Base-by-base conservation (phyloP, 164 flowering plant genomes). In the Tetracentron sinense region DNA sequence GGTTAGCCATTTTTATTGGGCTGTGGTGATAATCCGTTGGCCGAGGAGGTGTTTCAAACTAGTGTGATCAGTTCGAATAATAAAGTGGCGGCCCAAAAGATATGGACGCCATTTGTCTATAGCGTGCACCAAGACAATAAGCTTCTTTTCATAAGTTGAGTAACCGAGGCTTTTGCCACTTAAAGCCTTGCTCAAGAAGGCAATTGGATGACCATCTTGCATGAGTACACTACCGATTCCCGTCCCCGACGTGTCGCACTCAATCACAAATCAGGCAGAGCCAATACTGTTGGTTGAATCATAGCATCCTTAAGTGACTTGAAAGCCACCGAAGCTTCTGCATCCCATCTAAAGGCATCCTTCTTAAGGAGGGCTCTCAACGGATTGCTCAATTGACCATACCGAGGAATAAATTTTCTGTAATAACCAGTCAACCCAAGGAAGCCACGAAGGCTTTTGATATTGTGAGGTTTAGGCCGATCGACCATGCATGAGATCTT, bases 91-190 rank as follows among this genome's bases (percentile, higher is more conserved):
- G 5, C 64, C 64, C 4, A 29, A 0, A 14, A 53, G 31, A 49
- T 38, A 52, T 15, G 38, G 66, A 15, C 35, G 26, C 44, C 68
- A 55, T 8, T 56, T 55, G 6, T 44, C 10, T 0, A 56, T 44
- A 42, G 68, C 53, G 10, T 44, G 7, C 1, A 64, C 61, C 0
- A 64, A 8, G 0, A 61, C 44, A 26, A 64, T 0, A 4, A 64
- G 20, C 26, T 64, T 61, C 10, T 47, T 55, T 20, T 64, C 68
- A 56, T 64, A 56, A 10, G 59, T 49, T 1, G 68, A 64, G 0
- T 27, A n/a, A 12, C 0, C 2, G 20, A 1, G 48, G 6, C 22
- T 7, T 29, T 14, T 11, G 1, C 27, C 20, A 0, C 14, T 6
- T 3, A 63, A 20, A 6, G 22, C 66, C 14, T 52, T 29, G 15